phyloP scores from a whole-genome alignment of 176 grass and related monocot species.

The Oryza meridionalis region DNA sequence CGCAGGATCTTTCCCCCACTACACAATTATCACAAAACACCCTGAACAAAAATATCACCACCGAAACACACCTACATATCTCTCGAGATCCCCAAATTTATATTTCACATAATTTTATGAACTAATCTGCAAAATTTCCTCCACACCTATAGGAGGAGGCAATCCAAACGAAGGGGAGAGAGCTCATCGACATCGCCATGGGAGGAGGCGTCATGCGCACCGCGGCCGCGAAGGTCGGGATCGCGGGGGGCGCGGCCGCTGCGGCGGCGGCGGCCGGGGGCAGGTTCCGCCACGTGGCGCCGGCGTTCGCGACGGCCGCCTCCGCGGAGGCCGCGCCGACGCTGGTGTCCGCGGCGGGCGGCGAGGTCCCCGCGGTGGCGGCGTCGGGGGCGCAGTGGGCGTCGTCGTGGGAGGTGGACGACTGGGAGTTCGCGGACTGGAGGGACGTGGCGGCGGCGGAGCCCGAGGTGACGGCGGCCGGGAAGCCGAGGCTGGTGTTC shows the following conservation, averaged over 20 bases:
- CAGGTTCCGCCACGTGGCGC: slow-evolving; percentile 41
- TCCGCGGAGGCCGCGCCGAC: slow-evolving; percentile 29
- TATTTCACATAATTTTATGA: not conserved
- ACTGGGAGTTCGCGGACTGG: slow-evolving; percentile 76
- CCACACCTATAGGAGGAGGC: slow-evolving; percentile 21
- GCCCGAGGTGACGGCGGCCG: slow-evolving; percentile 27
- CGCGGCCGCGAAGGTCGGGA: slow-evolving; percentile 59
- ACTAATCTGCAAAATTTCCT: not conserved
- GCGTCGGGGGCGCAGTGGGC: slow-evolving; percentile 40
- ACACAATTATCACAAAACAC: not conserved
- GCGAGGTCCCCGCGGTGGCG: slow-evolving; percentile 41
- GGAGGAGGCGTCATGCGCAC: slow-evolving; percentile 76
- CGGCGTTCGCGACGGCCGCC: slow-evolving; percentile 41
- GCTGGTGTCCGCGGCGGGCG: slow-evolving; percentile 47
- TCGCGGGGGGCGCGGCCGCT: slow-evolving; percentile 25
- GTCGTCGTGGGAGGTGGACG: slow-evolving; percentile 71
- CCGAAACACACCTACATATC: not conserved
- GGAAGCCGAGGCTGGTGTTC: slow-evolving; percentile 73
- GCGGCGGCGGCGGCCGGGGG: not conserved
- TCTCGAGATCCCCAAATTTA: not conserved
- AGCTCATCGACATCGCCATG: slow-evolving; percentile 33
- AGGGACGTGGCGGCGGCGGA: slow-evolving; percentile 34
- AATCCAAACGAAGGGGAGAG: not conserved
- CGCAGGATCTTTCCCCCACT: not conserved
- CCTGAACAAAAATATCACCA: not conserved